phyloP scores from a whole-genome alignment of 129 eudicot genomes.

The Chrysanthemum seticuspe region DNA sequence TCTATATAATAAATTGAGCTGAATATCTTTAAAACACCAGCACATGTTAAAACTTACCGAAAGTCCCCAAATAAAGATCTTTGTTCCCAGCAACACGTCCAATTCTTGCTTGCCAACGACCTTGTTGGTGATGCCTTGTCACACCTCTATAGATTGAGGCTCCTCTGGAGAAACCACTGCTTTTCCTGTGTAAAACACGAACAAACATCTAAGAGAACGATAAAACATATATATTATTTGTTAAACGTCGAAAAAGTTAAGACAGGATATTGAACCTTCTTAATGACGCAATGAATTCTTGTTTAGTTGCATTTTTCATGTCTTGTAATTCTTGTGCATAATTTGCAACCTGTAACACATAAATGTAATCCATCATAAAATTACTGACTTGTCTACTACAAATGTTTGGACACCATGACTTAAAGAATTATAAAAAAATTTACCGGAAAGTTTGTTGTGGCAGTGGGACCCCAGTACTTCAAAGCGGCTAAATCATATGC shows the following conservation, averaged over 20 bases:
- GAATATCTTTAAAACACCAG: background rate
- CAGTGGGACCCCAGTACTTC: conserved; percentile 92
- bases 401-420: background rate
- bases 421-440: background rate
- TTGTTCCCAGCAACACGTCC: conserved; percentile 99
- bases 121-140: conserved; percentile 97
- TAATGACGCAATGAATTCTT: conserved; percentile 89
- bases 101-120: conserved; percentile 98
- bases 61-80: conserved; percentile 91
- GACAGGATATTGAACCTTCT: conserved; percentile 52
- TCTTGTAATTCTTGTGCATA: conserved; percentile 79
- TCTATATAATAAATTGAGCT: background rate
- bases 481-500: conserved; percentile 93
- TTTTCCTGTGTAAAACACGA: conserved; percentile 46
- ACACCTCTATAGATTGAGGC: conserved; percentile 95
- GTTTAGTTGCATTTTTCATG: conserved; percentile 79
- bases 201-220: conserved; percentile 9
- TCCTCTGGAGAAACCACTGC: conserved; percentile 95
- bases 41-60: conserved; percentile 43
- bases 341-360: conserved; percentile 48
- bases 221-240: background rate
- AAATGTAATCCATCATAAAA: background rate
- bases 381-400: background rate
- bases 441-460: conserved; percentile 97
- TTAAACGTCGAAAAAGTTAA: background rate